Evolutionary conservation across 345 rosid genomes (phyloP).

Genomic region (Gossypium mustelinum): DNA sequence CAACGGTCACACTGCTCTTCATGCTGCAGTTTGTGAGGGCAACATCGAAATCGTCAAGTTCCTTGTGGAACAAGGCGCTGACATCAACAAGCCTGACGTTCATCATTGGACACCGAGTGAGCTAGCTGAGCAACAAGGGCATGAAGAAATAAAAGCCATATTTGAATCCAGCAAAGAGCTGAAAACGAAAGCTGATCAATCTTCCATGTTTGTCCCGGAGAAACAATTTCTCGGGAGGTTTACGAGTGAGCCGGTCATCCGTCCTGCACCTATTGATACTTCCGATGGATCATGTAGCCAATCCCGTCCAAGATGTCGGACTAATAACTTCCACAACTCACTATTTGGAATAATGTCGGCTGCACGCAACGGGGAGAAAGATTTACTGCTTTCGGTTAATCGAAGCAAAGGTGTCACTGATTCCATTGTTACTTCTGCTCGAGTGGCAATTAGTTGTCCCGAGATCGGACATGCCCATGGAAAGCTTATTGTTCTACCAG

Average conservation of each 20-base stretch:
- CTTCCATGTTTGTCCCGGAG: slow-evolving; percentile 40
- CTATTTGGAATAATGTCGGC: slow-evolving; percentile 74
- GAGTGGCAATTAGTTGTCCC: slow-evolving; percentile 66
- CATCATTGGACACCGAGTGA: slow-evolving; percentile 64
- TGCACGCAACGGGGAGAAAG: slow-evolving; percentile 43
- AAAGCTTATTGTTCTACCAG: slow-evolving; percentile 65
- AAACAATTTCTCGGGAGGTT: slow-evolving; percentile 53
- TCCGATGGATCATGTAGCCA: slow-evolving; percentile 45
- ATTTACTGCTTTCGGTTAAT: slow-evolving; percentile 23
- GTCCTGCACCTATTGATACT: slow-evolving; percentile 25
- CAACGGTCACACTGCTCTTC: slow-evolving; percentile 71
- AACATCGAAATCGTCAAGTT: slow-evolving; percentile 60
- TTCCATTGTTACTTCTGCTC: slow-evolving; percentile 21
- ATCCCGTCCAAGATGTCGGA: slow-evolving; percentile 48
- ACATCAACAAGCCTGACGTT: slow-evolving; percentile 52
- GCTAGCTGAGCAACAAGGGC: slow-evolving; percentile 86
- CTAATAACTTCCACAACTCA: slow-evolving; percentile 59
- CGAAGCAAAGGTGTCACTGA: slow-evolving; percentile 6
- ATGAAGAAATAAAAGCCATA: slow-evolving; percentile 60
- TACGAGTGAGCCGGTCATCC: slow-evolving; percentile 66
- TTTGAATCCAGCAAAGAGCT: slow-evolving; percentile 36
- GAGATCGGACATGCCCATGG: slow-evolving; percentile 42
- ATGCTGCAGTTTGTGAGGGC: slow-evolving; percentile 73
- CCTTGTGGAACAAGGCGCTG: slow-evolving; percentile 65
- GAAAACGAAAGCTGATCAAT: slow-evolving; percentile 23